Evolutionary conservation across 805 yeast species (phyloP).

Genomic region (Saccharomycopsis javanensis): DNA sequence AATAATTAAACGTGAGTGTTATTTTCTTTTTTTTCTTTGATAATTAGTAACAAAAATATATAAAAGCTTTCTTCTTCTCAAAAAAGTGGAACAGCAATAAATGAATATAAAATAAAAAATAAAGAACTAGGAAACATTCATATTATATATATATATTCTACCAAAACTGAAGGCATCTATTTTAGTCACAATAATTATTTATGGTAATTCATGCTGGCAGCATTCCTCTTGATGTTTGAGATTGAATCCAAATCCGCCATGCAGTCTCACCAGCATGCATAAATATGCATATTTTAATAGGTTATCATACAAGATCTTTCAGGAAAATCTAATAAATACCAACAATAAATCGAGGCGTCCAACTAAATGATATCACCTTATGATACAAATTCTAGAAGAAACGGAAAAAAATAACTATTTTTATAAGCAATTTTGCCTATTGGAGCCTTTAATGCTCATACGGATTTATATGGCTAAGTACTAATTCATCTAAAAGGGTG

Average conservation of each 20-base stretch:
- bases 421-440: neutral
- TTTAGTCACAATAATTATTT: neutral
- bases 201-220: neutral
- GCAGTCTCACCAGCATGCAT: neutral
- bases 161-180: neutral
- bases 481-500: too few relatives aligned
- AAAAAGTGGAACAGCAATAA: too few relatives aligned
- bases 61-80: neutral
- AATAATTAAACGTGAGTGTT: too few relatives aligned
- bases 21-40: too few relatives aligned
- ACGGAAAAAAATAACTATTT: neutral
- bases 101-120: neutral
- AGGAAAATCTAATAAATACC: neutral
- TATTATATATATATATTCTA: neutral
- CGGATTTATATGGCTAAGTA: neutral
- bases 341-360: neutral
- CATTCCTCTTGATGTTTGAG: slow-evolving; percentile 1
- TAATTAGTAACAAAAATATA: too few relatives aligned
- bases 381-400: too few relatives aligned
- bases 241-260: neutral
- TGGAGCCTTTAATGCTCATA: neutral
- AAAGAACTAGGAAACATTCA: neutral
- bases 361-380: too few relatives aligned
- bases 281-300: neutral
- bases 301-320: neutral